Evolutionary conservation across 768 basidiomycete genomes (phyloP).

Genomic region (Pleurotus citrinopileatus): DNA sequence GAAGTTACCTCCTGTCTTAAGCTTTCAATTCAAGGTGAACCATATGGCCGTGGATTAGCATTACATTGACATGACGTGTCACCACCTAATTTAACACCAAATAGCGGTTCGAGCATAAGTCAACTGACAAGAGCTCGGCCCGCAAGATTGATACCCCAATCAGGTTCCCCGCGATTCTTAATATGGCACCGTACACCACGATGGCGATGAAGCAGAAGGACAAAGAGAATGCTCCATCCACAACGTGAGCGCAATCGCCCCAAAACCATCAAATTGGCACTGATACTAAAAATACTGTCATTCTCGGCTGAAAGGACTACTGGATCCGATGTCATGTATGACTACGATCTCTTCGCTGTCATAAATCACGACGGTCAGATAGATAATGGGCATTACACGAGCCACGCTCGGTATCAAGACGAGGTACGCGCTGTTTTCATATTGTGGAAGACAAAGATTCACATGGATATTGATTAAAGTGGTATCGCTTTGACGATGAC

Average conservation of each 20-base stretch:
- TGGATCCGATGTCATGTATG: conserved; percentile 70
- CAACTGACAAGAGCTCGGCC: conserved; percentile 65
- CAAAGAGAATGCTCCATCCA: conserved; percentile 32
- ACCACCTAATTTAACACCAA: conserved; percentile 6
- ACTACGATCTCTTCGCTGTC: conserved; percentile 90
- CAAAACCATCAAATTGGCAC: background rate
- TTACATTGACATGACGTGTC: background rate
- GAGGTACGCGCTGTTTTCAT: conserved; percentile 51
- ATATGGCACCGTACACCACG: conserved; percentile 88
- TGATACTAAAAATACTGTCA: conserved; percentile 1
- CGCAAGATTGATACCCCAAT: conserved; percentile 85
- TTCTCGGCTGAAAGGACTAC: conserved; percentile 31
- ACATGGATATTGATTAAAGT: conserved; percentile 40
- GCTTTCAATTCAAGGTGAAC: conserved; percentile 90
- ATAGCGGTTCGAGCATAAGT: conserved; percentile 91
- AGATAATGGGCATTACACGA: conserved; percentile 94
- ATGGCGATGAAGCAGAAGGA: conserved; percentile 49
- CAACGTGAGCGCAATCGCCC: background rate
- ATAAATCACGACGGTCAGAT: conserved; percentile 94
- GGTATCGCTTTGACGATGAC: conserved; percentile 95
- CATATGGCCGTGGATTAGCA: background rate
- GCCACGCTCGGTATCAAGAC: conserved; percentile 79
- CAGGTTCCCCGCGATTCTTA: conserved; percentile 77
- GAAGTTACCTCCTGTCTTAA: conserved; percentile 84
- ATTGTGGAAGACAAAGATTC: conserved; percentile 4